Conservation (phyloP, 129 eudicot genomes). For the Apium graveolens region DNA sequence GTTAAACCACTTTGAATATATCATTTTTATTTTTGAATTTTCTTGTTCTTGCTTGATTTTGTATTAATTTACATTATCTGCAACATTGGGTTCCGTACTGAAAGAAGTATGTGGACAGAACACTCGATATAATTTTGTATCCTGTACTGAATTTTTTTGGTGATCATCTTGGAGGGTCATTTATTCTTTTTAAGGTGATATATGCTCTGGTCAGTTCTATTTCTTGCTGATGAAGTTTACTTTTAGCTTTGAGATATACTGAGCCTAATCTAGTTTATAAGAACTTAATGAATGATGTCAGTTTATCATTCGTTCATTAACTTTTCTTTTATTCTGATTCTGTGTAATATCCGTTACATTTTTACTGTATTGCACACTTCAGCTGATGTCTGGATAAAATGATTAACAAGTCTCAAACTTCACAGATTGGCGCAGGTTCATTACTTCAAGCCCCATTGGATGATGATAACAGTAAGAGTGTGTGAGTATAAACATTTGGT, state of each 20-base stretch:
- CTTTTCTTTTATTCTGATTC: background rate
- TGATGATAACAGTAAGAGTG: constrained; percentile 57
- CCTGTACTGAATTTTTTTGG: background rate
- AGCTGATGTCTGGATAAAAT: background rate
- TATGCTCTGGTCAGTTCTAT: background rate
- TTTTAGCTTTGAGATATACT: background rate
- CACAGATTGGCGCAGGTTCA: constrained; percentile 79
- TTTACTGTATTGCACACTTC: background rate
- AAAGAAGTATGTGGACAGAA: background rate
- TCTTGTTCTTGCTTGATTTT: background rate
- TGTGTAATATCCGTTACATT: background rate
- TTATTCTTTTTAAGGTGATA: background rate
- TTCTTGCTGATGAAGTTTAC: background rate
- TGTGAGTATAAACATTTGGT: constrained; percentile 36
- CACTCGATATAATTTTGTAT: background rate
- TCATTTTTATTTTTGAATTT: background rate
- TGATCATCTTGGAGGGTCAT: background rate
- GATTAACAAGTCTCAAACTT: constrained; percentile 13
- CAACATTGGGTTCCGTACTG: background rate
- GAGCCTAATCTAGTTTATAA: background rate
- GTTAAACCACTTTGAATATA: background rate
- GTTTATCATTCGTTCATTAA: background rate
- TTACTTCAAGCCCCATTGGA: constrained; percentile 82
- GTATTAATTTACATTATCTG: background rate
- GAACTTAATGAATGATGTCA: background rate